Percentiles rank a stretch among this genome's conserved stretches.
phyloP scores from a whole-genome alignment of 164 flowering plant species.

The Vitis labrusca region DNA sequence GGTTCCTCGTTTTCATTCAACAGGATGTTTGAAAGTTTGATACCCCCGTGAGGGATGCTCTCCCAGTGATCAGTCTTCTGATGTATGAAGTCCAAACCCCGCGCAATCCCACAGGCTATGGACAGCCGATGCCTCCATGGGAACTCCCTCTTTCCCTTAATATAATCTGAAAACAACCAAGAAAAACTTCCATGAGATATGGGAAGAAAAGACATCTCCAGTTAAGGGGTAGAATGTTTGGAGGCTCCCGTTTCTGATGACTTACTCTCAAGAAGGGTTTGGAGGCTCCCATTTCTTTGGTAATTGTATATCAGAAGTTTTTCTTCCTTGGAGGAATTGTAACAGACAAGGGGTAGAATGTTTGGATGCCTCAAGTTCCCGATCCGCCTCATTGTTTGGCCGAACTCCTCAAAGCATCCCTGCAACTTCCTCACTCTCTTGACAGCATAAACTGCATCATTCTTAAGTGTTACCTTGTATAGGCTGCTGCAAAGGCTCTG shows the following conservation, averaged over 20 bases:
- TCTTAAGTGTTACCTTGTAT: constrained; percentile 50
- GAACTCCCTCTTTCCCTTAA: constrained; percentile 42
- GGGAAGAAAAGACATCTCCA: background rate
- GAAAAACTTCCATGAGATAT: background rate
- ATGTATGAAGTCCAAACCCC: constrained; percentile 46
- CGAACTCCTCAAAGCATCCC: constrained; percentile 44
- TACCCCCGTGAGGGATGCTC: constrained; percentile 53
- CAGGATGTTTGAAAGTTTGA: constrained; percentile 62
- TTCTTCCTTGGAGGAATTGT: constrained; percentile 40
- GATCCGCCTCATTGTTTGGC: constrained; percentile 36
- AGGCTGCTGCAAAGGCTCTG: constrained; percentile 54
- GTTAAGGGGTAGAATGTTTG: constrained; percentile 2
- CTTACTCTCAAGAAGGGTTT: constrained; percentile 51
- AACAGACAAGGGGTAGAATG: constrained; percentile 47
- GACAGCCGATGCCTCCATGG: constrained; percentile 55
- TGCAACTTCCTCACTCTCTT: constrained; percentile 57
- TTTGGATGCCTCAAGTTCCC: constrained; percentile 62
- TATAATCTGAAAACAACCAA: constrained; percentile 35
- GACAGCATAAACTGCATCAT: constrained; percentile 41
- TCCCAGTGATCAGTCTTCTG: constrained; percentile 14
- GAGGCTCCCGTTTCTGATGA: constrained; percentile 42
- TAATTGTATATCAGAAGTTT: constrained; percentile 55
- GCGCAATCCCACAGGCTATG: constrained; percentile 53
- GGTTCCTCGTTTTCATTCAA: constrained; percentile 46
- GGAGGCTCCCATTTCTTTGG: constrained; percentile 55